These are phyloP conservation scores for Coemansia sp. DNA, from an alignment of 192 early-diverging fungal species.

Conservation along the genomic window DNA sequence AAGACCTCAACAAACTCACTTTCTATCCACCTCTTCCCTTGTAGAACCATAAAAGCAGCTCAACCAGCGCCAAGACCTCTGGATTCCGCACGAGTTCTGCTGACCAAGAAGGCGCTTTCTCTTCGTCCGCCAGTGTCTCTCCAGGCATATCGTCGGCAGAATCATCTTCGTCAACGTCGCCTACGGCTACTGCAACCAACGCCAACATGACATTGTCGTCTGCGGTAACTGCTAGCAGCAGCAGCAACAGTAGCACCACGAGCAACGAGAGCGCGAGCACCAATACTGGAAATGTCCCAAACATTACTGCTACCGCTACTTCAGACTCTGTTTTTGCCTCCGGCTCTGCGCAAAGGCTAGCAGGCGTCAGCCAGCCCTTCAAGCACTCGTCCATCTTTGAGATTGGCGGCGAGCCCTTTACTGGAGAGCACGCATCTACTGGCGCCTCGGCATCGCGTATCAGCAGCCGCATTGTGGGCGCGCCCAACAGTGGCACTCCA, in stretches of 20 bases:
- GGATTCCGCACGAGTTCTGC: background rate
- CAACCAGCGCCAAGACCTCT: background rate
- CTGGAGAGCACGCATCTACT: constrained; percentile 6
- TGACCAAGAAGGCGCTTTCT: background rate
- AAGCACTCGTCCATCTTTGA: constrained; percentile 48
- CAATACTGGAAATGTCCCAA: background rate
- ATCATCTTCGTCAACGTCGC: constrained; percentile 4
- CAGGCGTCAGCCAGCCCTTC: constrained; percentile 7
- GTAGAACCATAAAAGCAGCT: background rate
- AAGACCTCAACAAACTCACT: too few relatives aligned
- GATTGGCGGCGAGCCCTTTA: constrained; percentile 49
- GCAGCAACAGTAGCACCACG: constrained; percentile 5
- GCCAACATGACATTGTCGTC: constrained; percentile 1
- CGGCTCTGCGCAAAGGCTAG: constrained; percentile 10
- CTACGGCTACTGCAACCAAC: constrained; percentile 6
- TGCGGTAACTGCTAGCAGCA: constrained; percentile 1
- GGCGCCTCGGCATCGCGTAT: constrained; percentile 12
- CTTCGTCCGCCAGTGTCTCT: background rate
- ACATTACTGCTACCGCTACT: background rate
- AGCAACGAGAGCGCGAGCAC: background rate
- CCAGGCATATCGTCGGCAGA: background rate
- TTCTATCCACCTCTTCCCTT: too few relatives aligned
- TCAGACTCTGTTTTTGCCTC: constrained; percentile 21
- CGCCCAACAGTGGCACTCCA: constrained; percentile 6
- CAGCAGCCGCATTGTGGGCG: constrained; percentile 18